Evolutionary conservation across 1,284 basidiomycete genomes (phyloP).

Genomic region (Cutaneotrichosporon cutaneum): DNA sequence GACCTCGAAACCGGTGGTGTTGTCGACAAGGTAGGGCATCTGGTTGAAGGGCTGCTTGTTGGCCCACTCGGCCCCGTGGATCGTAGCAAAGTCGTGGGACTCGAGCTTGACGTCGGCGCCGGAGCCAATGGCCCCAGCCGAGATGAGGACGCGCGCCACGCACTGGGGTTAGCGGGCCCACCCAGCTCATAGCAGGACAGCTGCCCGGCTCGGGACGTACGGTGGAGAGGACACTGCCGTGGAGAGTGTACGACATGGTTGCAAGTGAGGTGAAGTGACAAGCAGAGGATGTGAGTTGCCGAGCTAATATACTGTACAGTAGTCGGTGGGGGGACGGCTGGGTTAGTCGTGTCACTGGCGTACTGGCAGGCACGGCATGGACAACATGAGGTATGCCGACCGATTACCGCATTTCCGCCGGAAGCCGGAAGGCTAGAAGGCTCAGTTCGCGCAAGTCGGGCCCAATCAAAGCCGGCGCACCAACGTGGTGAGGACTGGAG

Average conservation of each 20-base stretch:
- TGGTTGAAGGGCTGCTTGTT: conserved; percentile 65
- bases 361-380: no score
- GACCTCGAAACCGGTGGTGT: conserved; percentile 36
- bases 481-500: no score
- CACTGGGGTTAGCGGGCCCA: conserved; percentile 22
- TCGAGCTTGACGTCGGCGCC: conserved; percentile 36
- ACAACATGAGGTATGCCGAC: no score
- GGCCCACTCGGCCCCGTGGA: conserved; percentile 57
- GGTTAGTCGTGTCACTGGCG: no score
- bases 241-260: conserved; percentile 23
- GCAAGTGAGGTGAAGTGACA: not conserved
- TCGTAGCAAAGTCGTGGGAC: conserved; percentile 46
- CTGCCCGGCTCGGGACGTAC: conserved; percentile 21
- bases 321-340: no score
- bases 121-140: conserved; percentile 14
- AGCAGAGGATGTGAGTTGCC: not conserved
- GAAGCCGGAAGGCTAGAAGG: no score
- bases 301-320: not conserved
- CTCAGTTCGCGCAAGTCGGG: no score
- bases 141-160: conserved; percentile 27
- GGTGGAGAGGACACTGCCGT: conserved; percentile 27
- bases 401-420: no score
- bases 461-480: no score
- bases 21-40: conserved; percentile 61
- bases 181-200: no score